A percentile compares a stretch with the other conserved stretches of the same genome.
These are phyloP conservation scores for Erythrophleum ivorense DNA, from an alignment of 331 rosid genomes.

Conservation along the genomic window DNA sequence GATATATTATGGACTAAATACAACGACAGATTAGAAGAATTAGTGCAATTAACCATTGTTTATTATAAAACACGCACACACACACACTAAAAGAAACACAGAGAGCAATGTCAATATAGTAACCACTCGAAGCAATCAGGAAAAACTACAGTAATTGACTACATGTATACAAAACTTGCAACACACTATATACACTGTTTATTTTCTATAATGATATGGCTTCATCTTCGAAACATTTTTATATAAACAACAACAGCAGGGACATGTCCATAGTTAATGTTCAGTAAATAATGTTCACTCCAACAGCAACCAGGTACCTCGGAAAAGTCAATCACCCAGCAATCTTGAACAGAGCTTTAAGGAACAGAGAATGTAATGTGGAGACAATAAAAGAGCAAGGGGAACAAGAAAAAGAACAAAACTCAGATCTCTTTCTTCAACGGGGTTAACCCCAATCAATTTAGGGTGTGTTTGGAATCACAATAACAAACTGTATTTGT, in stretches of 20 bases:
- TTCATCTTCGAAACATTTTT: slow-evolving; percentile 26
- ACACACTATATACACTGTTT: not conserved
- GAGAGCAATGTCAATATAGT: not conserved
- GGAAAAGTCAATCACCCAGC: too few relatives aligned
- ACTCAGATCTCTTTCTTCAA: not conserved
- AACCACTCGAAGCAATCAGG: slow-evolving; percentile 22
- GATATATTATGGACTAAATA: too few relatives aligned
- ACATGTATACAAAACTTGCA: not conserved
- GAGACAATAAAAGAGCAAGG: too few relatives aligned
- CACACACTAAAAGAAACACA: not conserved
- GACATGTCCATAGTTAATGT: slow-evolving; percentile 27
- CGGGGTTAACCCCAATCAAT: not conserved
- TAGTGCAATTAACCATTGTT: not conserved
- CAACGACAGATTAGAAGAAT: too few relatives aligned
- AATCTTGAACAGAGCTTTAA: too few relatives aligned
- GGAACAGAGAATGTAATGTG: too few relatives aligned
- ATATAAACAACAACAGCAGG: not conserved
- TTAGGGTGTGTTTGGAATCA: too few relatives aligned
- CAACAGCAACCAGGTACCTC: too few relatives aligned
- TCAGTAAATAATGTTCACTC: too few relatives aligned
- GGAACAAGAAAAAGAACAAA: not conserved
- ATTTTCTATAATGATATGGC: not conserved
- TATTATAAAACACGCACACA: too few relatives aligned
- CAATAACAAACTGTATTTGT: too few relatives aligned
- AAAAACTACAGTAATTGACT: not conserved